Base-by-base conservation (phyloP, 768 basidiomycete genomes). In the Harrya chromipes region DNA sequence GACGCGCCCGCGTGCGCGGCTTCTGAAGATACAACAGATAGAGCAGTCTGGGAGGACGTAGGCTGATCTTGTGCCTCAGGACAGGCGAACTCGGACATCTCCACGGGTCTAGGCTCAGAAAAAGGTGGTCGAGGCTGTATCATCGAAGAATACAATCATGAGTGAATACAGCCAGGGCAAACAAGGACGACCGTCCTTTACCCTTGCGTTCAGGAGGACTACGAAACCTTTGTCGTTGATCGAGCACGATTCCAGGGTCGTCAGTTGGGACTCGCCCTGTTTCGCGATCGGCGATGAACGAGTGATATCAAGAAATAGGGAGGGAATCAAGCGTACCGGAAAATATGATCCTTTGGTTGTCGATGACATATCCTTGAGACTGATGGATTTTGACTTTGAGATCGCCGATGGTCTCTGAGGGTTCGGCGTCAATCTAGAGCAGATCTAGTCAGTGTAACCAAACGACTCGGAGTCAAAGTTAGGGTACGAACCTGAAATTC, bases 161-260 rank as follows among this genome's bases (percentile, higher is more conserved):
- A 33, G 33, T 33, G 10, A 26, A 19, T 40, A 12, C 14, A 29
- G 19, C 13, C 11, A 6, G 11, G 17, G 19, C 11, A 6, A 43
- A n/a, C 14, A 17, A 19, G 8, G 34, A 19, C 8, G 14, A 6
- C 40, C 7, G 33, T 26, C 29, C 29, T 42, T 14, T 29, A 43
- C 47, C 35, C 37, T 49, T 27, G 40, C 9, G n/a, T 37, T 42
- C 34, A 49, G 8, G 19, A 49, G 40, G 26, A 49, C 26, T 34
- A 49, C 29, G 35, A 42, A 49, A 8, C 47, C 47, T 27, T 49
- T 42, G 40, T 49, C 47, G 27, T 41, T 49, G 35, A 49, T 43
- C 24, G 24, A 35, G 41, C 35, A 36, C 35, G 24, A 20, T 11
- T 42, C 47, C 16, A 49, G 19, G 9, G 47, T 49, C 40, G 11